A percentile compares a stretch with the other conserved stretches of the same genome.
Evolutionary conservation across 2,329 filamentous ascomycete genomes (phyloP).

Genomic region (Exserohilum rostratum): DNA sequence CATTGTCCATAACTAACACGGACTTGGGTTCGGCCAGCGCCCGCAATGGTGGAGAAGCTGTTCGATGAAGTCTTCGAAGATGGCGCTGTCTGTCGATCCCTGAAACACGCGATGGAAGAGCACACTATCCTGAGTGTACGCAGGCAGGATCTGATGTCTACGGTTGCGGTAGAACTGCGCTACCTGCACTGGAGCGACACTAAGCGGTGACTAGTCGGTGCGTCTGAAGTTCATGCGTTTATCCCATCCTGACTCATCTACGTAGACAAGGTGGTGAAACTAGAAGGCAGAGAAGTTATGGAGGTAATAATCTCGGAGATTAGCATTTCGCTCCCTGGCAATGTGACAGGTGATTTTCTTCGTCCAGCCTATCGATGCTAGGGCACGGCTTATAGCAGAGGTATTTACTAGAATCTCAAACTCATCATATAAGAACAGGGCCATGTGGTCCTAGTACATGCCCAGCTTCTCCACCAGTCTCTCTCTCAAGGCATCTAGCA

Average conservation of each 20-base stretch:
- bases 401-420: conserved; percentile 24
- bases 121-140: neutral
- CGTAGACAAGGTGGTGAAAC: conserved; percentile 45
- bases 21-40: conserved; percentile 9
- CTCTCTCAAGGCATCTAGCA: conserved; percentile 7
- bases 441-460: conserved; percentile 33
- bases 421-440: conserved; percentile 34
- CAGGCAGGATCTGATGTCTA: conserved; percentile 11
- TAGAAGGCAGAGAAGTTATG: conserved; percentile 39
- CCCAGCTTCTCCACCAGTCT: conserved; percentile 24
- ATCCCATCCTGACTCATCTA: conserved; percentile 50
- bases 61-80: conserved; percentile 25
- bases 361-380: conserved; percentile 32
- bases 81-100: conserved; percentile 3
- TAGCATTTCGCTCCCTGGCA: conserved; percentile 41
- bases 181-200: conserved; percentile 25
- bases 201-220: conserved; percentile 43
- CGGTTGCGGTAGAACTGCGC: conserved; percentile 15
- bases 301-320: conserved; percentile 45
- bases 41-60: conserved; percentile 18
- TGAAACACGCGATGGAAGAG: conserved; percentile 4
- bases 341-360: conserved; percentile 41
- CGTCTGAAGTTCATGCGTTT: conserved; percentile 43
- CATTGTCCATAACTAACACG: conserved; percentile 20
- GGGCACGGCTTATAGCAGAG: conserved; percentile 29